A percentile compares a stretch with the other conserved stretches of the same genome.
These are phyloP conservation scores for Cryphonectria carpinicola DNA, from an alignment of 2,329 filamentous ascomycete genomes.

Conservation along the genomic window DNA sequence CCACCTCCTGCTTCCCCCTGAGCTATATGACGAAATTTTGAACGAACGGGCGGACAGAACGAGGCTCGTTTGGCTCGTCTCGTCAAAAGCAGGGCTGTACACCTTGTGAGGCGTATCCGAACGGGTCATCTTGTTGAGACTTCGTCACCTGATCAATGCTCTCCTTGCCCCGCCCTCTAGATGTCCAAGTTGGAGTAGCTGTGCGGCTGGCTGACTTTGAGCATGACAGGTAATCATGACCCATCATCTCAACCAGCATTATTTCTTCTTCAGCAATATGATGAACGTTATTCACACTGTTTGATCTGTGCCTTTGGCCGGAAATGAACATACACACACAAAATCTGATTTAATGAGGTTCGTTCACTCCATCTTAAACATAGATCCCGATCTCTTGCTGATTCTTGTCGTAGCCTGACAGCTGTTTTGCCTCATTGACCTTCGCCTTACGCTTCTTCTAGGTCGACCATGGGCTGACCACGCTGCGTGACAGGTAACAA, in stretches of 20 bases:
- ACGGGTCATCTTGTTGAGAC: conserved; percentile 65
- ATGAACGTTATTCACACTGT: conserved; percentile 67
- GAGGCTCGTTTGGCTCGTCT: conserved; percentile 52
- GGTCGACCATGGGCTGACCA: conserved; percentile 19
- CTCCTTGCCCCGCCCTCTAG: conserved; percentile 32
- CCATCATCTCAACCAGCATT: conserved; percentile 17
- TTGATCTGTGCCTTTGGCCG: conserved; percentile 52
- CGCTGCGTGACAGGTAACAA: conserved; percentile 21
- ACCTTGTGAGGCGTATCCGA: conserved; percentile 57
- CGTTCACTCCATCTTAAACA: conserved; percentile 22
- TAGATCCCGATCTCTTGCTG: conserved; percentile 2
- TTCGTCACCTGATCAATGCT: conserved; percentile 63
- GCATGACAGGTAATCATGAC: conserved; percentile 31
- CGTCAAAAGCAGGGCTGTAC: conserved; percentile 63
- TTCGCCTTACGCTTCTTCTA: conserved; percentile 5
- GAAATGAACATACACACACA: conserved; percentile 57
- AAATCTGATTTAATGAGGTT: conserved; percentile 59
- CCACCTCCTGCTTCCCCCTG: conserved; percentile 29
- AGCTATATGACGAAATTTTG: conserved; percentile 64
- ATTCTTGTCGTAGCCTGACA: conserved; percentile 26
- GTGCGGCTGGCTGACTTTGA: conserved; percentile 23
- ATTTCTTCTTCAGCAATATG: conserved; percentile 40
- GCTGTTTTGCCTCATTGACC: conserved; percentile 24
- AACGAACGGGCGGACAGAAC: conserved; percentile 73
- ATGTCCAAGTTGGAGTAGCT: conserved; percentile 29